Evolutionary conservation across 805 yeast species (phyloP), one percentile per base, ranked within the genome.

Genomic region (Monosporozyma servazzii): DNA sequence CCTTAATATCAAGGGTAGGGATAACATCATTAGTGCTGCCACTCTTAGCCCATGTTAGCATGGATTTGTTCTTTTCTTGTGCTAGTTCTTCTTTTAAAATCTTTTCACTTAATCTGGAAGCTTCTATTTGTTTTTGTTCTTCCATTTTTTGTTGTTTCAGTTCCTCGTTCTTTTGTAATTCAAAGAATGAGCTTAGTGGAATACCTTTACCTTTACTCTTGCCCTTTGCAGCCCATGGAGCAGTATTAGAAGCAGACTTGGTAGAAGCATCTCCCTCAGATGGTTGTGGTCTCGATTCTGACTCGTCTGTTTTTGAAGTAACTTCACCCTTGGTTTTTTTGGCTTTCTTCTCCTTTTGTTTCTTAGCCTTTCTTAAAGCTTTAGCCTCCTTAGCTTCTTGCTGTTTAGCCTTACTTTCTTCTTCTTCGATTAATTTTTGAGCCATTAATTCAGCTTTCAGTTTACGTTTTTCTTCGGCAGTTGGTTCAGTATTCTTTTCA

Each of bases 1-100:
- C 52, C 43, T 58, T 58, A 17, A 62, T 52, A 50, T 61, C 58
- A 45, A 61, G 48, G 9, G 51, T 39, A 3, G 55, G 53, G 3
- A 56, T 54, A 2, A 49, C 37, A 11, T 58, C 51, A 17, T 54
- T 45, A 9, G 56, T 20, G 17, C 51, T 31, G 8, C 60, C 54
- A 45, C 57, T 62, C 27, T 53, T 55, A 3, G 67, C 68, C 70
- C 70, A 66, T 15, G 59, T 62, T 11, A 66, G 53, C 9, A 59
- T 55, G 5, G 67, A 52, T 36, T 58, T 62, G 13, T 54, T 25
- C 31, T 54, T 58, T 25, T 54, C 50, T 25, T 55, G 56, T 46
- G 60, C 58, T 18, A 50, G 56, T 18, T 59, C 61, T 49, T 63
- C 64, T 27, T 53, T 48, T 7, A 56, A 45, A 4, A 59, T 51